Evolutionary conservation across 2,329 filamentous ascomycete species (phyloP).

Genomic region (Calonectria pteridis): DNA sequence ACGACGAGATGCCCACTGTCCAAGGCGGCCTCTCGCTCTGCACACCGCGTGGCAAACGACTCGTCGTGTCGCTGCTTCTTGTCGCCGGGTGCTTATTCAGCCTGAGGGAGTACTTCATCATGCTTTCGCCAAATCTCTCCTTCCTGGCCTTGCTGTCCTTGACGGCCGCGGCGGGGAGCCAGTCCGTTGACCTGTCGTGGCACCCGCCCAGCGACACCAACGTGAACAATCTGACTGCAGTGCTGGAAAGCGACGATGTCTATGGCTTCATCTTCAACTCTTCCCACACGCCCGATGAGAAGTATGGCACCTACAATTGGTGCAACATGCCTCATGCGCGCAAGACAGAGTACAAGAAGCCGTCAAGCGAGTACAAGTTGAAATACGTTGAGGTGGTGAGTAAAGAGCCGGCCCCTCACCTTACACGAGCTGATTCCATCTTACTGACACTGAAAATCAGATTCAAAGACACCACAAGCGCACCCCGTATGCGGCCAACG

Average conservation of each 20-base stretch:
- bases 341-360: slow-evolving; percentile 70
- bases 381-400: slow-evolving; percentile 81
- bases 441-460: slow-evolving; percentile 48
- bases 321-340: slow-evolving; percentile 93
- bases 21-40: slow-evolving; percentile 7
- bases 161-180: slow-evolving; percentile 16
- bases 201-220: slow-evolving; percentile 65
- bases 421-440: background rate
- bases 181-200: slow-evolving; percentile 63
- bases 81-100: slow-evolving; percentile 9
- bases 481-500: slow-evolving; percentile 83
- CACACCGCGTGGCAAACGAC: slow-evolving; percentile 12
- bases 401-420: slow-evolving; percentile 25
- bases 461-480: slow-evolving; percentile 89
- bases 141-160: slow-evolving; percentile 32
- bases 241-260: slow-evolving; percentile 70
- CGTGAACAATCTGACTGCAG: slow-evolving; percentile 72
- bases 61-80: slow-evolving; percentile 19
- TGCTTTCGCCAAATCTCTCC: slow-evolving; percentile 29
- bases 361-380: slow-evolving; percentile 69
- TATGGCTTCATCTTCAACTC: slow-evolving; percentile 82
- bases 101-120: slow-evolving; percentile 28
- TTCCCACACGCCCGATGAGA: slow-evolving; percentile 66
- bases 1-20: background rate
- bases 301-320: slow-evolving; percentile 80